phyloP scores from a whole-genome alignment of 306 rosid species.

The Malus sieversii region DNA sequence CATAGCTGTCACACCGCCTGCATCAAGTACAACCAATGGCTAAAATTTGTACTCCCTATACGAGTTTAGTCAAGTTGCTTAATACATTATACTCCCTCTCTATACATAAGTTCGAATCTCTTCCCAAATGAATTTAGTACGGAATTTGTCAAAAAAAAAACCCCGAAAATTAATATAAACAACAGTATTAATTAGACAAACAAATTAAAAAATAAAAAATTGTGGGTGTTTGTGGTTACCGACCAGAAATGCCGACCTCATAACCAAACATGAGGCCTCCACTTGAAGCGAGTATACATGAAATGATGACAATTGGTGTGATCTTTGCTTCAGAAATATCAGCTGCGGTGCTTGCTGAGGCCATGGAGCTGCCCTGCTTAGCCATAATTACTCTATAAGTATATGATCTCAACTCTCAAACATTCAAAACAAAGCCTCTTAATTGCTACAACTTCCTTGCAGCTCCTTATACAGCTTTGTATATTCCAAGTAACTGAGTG shows the following conservation, averaged over 20 bases:
- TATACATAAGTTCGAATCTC: no score
- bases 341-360: neutral
- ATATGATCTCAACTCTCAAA: neutral
- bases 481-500: no score
- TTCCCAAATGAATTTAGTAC: no score
- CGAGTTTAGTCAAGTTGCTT: no score
- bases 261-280: slow-evolving; percentile 24
- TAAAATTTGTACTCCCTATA: no score
- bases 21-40: neutral
- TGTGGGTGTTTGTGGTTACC: neutral
- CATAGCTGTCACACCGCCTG: slow-evolving; percentile 72
- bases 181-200: neutral
- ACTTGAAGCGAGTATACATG: slow-evolving; percentile 12
- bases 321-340: slow-evolving; percentile 2
- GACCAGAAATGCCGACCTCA: slow-evolving; percentile 15
- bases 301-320: slow-evolving; percentile 15
- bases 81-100: no score
- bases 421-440: neutral
- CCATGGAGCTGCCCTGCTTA: neutral
- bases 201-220: neutral
- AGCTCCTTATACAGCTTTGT: neutral
- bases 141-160: no score
- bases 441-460: neutral
- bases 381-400: neutral
- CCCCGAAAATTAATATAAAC: neutral